Evolutionary conservation across 1,284 basidiomycete genomes (phyloP).

Genomic region (Boletus smithii): DNA sequence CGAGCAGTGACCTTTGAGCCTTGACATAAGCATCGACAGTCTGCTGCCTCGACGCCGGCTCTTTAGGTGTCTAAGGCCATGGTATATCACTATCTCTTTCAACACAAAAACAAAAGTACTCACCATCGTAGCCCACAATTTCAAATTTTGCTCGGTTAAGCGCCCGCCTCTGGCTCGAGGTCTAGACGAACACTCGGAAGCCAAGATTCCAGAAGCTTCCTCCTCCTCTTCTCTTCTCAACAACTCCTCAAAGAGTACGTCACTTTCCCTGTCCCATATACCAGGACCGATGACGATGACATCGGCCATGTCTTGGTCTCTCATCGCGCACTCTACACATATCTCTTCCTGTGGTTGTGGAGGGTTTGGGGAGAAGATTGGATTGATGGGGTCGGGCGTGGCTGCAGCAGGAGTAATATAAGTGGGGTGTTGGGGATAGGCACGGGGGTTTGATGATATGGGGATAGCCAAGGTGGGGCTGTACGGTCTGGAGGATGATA

Average conservation of each 20-base stretch:
- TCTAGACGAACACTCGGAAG: conserved; percentile 47
- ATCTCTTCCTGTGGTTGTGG: conserved; percentile 69
- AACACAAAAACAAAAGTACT: conserved; percentile 29
- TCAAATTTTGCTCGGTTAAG: conserved; percentile 78
- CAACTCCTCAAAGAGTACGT: conserved; percentile 79
- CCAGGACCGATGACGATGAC: conserved; percentile 85
- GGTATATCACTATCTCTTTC: conserved; percentile 3
- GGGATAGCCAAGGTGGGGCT: conserved; percentile 42
- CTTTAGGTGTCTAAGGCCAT: conserved; percentile 65
- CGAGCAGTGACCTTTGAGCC: conserved; percentile 64
- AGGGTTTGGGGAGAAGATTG: conserved; percentile 51
- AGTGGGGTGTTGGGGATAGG: conserved; percentile 69
- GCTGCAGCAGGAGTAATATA: conserved; percentile 59
- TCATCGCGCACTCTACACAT: conserved; percentile 98
- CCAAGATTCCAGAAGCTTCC: conserved; percentile 46
- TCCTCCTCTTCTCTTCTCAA: conserved; percentile 72
- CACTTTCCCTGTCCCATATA: conserved; percentile 90
- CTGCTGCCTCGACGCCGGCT: conserved; percentile 72
- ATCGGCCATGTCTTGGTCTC: conserved; percentile 97
- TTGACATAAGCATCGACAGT: conserved; percentile 70
- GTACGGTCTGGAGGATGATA: conserved; percentile 59
- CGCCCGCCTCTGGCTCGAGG: conserved; percentile 64
- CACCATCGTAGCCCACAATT: conserved; percentile 85
- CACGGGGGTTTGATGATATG: conserved; percentile 62
- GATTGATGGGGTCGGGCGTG: conserved; percentile 54